Evolutionary conservation across 1,284 basidiomycete genomes (phyloP).

Genomic region (Ustilago tritici): DNA sequence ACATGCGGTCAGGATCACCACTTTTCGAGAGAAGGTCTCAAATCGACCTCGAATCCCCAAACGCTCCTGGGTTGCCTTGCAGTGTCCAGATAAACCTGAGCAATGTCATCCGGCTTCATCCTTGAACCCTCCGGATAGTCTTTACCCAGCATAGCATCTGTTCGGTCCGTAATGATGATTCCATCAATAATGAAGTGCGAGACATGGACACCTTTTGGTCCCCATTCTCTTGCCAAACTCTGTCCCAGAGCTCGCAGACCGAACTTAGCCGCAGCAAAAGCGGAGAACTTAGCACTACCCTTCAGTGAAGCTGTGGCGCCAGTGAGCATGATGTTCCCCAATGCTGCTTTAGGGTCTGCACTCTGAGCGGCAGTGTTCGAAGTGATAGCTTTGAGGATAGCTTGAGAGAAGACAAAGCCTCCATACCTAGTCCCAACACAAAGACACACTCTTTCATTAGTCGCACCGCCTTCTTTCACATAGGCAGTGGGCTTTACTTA

Average conservation of each 20-base stretch:
- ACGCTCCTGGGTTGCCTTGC: conserved; percentile 43
- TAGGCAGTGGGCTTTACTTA: conserved; percentile 8
- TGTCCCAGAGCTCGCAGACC: conserved; percentile 49
- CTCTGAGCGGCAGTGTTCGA: conserved; percentile 17
- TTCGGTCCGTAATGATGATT: conserved; percentile 45
- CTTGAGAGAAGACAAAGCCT: conserved; percentile 44
- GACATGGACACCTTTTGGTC: conserved; percentile 52
- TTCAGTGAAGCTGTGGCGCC: conserved; percentile 55
- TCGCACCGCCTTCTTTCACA: not conserved
- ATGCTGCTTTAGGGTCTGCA: conserved; percentile 9
- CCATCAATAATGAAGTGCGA: conserved; percentile 56
- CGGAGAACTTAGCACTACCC: conserved; percentile 45
- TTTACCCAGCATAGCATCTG: conserved; percentile 26
- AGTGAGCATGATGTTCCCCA: conserved; percentile 42
- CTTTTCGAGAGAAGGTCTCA: conserved; percentile 45
- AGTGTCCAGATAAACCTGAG: conserved; percentile 53
- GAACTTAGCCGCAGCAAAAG: conserved; percentile 50
- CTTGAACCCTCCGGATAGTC: conserved; percentile 37
- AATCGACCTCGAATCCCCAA: conserved; percentile 49
- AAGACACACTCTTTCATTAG: not conserved
- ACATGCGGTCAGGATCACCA: conserved; percentile 16
- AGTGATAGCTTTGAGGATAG: conserved; percentile 43
- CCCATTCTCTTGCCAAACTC: conserved; percentile 47
- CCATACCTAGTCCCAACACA: conserved; percentile 15
- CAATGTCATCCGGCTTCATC: conserved; percentile 53